Evolutionary conservation across 2,329 filamentous ascomycete species (phyloP), one percentile per base, ranked within the genome.

Genomic region (Microcyclospora tardicrescens): DNA sequence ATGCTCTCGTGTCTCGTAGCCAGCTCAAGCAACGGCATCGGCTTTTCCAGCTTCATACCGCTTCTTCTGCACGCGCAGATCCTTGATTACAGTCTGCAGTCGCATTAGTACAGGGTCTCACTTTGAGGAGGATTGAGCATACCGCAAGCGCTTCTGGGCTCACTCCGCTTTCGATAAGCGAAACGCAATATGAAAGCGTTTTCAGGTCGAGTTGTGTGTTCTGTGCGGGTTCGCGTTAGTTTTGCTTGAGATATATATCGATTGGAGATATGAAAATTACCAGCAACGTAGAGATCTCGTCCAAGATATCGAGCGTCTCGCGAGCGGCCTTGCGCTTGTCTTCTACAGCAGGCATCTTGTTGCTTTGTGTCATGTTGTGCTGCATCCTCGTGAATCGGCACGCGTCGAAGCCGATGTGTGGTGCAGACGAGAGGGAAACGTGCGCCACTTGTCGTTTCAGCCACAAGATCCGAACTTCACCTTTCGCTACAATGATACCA

Each of bases 121-220:
- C 10, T 33, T 16, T 2, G 35, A 19, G 11, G 27, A 11, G 14
- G 5, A 28, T 10, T n/a, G 14, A 10, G 66, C 84, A 56, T 72
- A 96, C 91, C 16, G 89, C 87, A 27, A 98, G 68, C 1, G 89
- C 91, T 60, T 96, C 89, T 0, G 91, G 91, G 57, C 94, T 94
- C 24, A 96, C 85, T 11, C 91, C 91, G 56, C 94, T 94, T 63
- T 98, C 91, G 51, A 98, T 93, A 61, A 98, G 74, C 38, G 86
- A 94, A 43, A 96, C 89, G 62, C 91, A 98, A 46, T 95, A 84
- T 2, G 87, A 94, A 13, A 98, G 70, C 14, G 87, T 86, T 38
- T 86, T 81, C 27, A 89, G 79, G 61, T 95, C 87, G 34, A 98
- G 77, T 47, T 93, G 77, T 45, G 89, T 94, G 64, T 96, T 95